Percentiles rank a stretch among this genome's conserved stretches.
phyloP scores from a whole-genome alignment of 768 basidiomycete genomes.

The Tremella fuciformis region DNA sequence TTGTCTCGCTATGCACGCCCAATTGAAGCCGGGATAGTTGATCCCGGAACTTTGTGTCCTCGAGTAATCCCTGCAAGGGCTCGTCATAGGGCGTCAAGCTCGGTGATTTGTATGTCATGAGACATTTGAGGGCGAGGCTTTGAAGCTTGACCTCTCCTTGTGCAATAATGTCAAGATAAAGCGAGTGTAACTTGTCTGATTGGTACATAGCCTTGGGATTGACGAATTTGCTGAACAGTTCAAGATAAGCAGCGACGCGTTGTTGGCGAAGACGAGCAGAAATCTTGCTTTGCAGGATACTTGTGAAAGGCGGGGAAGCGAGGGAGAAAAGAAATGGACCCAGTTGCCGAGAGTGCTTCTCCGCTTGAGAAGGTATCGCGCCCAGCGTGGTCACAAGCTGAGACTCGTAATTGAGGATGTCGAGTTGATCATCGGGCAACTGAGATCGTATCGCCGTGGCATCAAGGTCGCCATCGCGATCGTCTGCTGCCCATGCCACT shows the following conservation, averaged over 20 bases:
- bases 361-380: conserved; percentile 68
- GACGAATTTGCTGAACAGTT: conserved; percentile 79
- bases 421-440: conserved; percentile 60
- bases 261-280: conserved; percentile 42
- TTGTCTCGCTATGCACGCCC: conserved; percentile 55
- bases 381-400: conserved; percentile 72
- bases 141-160: conserved; percentile 81
- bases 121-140: conserved; percentile 67
- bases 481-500: conserved; percentile 22
- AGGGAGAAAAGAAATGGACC: conserved; percentile 73
- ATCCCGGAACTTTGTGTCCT: conserved; percentile 86
- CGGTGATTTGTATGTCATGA: conserved; percentile 76
- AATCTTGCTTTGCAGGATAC: conserved; percentile 36
- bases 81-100: conserved; percentile 61
- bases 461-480: conserved; percentile 37
- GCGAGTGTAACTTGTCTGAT: conserved; percentile 61
- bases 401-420: conserved; percentile 69
- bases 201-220: conserved; percentile 87
- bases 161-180: conserved; percentile 74
- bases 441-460: conserved; percentile 58
- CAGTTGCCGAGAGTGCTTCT: conserved; percentile 82
- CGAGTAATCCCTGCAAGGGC: conserved; percentile 68
- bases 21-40: conserved; percentile 72
- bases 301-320: conserved; percentile 14
- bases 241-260: conserved; percentile 68